phyloP scores from a whole-genome alignment of 2,329 filamentous ascomycete genomes.

The Fusarium sarcochroum region DNA sequence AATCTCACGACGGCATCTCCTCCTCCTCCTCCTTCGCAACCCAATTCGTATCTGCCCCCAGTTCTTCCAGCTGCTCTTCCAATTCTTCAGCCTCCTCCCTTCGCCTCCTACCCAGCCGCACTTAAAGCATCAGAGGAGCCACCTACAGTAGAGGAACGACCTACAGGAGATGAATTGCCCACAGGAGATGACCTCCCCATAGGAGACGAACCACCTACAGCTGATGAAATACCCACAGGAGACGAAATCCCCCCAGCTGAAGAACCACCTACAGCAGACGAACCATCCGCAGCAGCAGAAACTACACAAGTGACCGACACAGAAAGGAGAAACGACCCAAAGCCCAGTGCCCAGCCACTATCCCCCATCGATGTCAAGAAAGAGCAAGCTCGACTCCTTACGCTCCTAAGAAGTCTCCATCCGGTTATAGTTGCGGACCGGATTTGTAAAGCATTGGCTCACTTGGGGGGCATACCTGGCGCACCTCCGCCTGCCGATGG shows the following conservation, averaged over 20 bases:
- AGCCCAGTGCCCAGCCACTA: conserved; percentile 27
- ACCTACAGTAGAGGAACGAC: background rate
- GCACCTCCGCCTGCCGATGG: conserved; percentile 66
- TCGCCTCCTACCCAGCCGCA: background rate
- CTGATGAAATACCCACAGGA: background rate
- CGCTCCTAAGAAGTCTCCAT: conserved; percentile 68
- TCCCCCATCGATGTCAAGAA: conserved; percentile 65
- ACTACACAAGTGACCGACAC: conserved; percentile 1
- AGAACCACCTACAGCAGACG: background rate
- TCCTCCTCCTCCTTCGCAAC: conserved; percentile 1
- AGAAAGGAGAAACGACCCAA: conserved; percentile 24
- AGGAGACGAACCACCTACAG: background rate
- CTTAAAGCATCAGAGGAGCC: background rate
- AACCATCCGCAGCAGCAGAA: background rate
- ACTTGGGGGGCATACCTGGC: conserved; percentile 72
- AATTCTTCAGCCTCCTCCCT: conserved; percentile 9
- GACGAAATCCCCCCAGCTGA: background rate
- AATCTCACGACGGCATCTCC: conserved; percentile 44
- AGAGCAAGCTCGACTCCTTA: conserved; percentile 72
- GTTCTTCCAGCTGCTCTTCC: conserved; percentile 4
- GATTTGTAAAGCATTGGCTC: conserved; percentile 73
- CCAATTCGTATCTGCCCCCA: conserved; percentile 10
- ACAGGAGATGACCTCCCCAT: background rate
- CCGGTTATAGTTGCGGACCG: conserved; percentile 72
- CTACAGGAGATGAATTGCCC: conserved; percentile 17